phyloP scores from a whole-genome alignment of 2,329 filamentous ascomycete genomes.

The Massarina eburnea region DNA sequence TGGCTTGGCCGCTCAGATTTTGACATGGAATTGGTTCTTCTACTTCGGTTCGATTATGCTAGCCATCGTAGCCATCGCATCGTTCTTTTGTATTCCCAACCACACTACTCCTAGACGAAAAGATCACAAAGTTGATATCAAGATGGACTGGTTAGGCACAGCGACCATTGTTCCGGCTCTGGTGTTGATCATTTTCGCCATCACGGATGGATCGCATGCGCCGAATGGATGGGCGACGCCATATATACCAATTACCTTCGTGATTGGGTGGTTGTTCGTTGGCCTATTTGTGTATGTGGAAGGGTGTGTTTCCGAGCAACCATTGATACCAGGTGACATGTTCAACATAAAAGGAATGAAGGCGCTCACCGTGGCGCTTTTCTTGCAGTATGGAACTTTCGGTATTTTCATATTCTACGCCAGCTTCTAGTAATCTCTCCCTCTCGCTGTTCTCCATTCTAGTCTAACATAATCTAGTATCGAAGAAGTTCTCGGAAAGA shows the following conservation, averaged over 20 bases:
- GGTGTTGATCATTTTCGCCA: conserved; percentile 70
- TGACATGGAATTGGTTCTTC: conserved; percentile 39
- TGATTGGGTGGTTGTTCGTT: conserved; percentile 64
- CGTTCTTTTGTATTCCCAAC: conserved; percentile 33
- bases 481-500: conserved; percentile 30
- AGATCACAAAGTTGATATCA: conserved; percentile 15
- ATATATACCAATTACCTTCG: conserved; percentile 68
- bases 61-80: conserved; percentile 28
- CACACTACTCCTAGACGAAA: conserved; percentile 4
- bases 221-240: conserved; percentile 71
- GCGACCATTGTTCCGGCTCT: conserved; percentile 53
- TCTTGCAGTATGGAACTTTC: conserved; percentile 50
- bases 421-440: conserved; percentile 34
- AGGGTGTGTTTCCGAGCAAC: conserved; percentile 67
- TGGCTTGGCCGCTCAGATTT: conserved; percentile 32
- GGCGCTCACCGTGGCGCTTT: conserved; percentile 34
- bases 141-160: conserved; percentile 44
- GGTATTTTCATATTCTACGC: conserved; percentile 44
- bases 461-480: conserved; percentile 17
- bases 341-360: conserved; percentile 70
- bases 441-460: neutral
- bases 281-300: conserved; percentile 68
- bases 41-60: conserved; percentile 38
- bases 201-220: conserved; percentile 72
- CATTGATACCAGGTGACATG: conserved; percentile 69